A percentile compares a stretch with the other conserved stretches of the same genome.
Evolutionary conservation across 352 stramenopile species (phyloP).

Genomic region (Aphanomyces stellatus): DNA sequence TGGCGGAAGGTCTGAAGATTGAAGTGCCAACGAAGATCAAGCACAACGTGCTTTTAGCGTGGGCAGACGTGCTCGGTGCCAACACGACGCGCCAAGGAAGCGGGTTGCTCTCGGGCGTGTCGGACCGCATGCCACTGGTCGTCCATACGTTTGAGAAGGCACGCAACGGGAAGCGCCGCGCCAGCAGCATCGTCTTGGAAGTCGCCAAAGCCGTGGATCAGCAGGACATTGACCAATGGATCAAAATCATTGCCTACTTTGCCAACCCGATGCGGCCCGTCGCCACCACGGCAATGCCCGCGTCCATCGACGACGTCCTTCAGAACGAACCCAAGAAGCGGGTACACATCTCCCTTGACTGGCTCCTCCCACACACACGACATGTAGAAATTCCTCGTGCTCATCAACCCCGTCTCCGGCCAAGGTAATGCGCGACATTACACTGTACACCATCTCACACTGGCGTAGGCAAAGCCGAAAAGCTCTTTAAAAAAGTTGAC

Average conservation of each 20-base stretch:
- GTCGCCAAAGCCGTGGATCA: not conserved
- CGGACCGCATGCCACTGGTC: not conserved
- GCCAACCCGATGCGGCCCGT: not conserved
- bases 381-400: slow-evolving; percentile 15
- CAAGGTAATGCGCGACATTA: not conserved
- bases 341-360: not conserved
- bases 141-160: slow-evolving; percentile 9
- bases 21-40: not conserved
- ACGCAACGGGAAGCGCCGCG: slow-evolving; percentile 4
- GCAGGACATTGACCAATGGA: slow-evolving; percentile 9
- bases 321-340: slow-evolving; percentile 1
- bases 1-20: not conserved
- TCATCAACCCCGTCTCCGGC: slow-evolving; percentile 15
- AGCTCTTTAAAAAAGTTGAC: slow-evolving; percentile 15
- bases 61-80: slow-evolving; percentile 10
- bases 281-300: not conserved
- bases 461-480: slow-evolving; percentile 3
- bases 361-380: not conserved
- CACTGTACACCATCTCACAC: too few relatives aligned
- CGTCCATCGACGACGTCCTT: not conserved
- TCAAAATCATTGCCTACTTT: slow-evolving; percentile 19
- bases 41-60: not conserved
- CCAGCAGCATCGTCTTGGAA: not conserved
- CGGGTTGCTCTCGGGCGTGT: not conserved
- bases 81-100: not conserved